Evolutionary conservation across 2,329 filamentous ascomycete genomes (phyloP).

Genomic region (Alternaria panax): DNA sequence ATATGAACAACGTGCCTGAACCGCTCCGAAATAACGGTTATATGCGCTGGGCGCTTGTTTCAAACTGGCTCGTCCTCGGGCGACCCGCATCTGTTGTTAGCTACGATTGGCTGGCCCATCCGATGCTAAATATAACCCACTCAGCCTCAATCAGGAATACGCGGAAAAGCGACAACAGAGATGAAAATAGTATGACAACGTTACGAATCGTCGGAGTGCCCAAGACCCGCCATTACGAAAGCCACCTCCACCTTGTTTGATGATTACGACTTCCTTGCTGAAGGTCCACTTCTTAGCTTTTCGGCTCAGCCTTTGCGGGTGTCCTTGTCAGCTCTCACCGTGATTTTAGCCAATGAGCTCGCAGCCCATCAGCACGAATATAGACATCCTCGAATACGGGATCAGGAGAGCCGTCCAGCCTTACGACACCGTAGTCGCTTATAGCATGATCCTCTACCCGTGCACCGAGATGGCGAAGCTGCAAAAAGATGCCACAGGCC

Average conservation of each 20-base stretch:
- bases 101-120: constrained; percentile 14
- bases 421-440: constrained; percentile 10
- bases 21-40: neutral
- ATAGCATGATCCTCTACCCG: constrained; percentile 8
- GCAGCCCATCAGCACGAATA: constrained; percentile 15
- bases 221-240: neutral
- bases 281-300: constrained; percentile 8
- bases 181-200: constrained; percentile 2
- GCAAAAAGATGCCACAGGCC: constrained; percentile 5
- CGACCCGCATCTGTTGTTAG: constrained; percentile 12
- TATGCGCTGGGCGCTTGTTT: neutral
- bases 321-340: constrained; percentile 1
- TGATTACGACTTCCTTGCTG: constrained; percentile 4
- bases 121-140: constrained; percentile 30
- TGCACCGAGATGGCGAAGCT: constrained; percentile 12
- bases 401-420: constrained; percentile 13
- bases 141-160: constrained; percentile 27
- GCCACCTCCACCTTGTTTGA: neutral
- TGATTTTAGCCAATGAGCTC: constrained; percentile 8
- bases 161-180: constrained; percentile 9
- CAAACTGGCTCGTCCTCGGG: constrained; percentile 9
- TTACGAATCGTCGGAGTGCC: neutral
- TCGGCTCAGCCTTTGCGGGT: constrained; percentile 9
- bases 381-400: constrained; percentile 8
- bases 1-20: neutral